A percentile compares a stretch with the other conserved stretches of the same genome.
phyloP scores from a whole-genome alignment of 768 basidiomycete genomes.

The Russula dissimulans region DNA sequence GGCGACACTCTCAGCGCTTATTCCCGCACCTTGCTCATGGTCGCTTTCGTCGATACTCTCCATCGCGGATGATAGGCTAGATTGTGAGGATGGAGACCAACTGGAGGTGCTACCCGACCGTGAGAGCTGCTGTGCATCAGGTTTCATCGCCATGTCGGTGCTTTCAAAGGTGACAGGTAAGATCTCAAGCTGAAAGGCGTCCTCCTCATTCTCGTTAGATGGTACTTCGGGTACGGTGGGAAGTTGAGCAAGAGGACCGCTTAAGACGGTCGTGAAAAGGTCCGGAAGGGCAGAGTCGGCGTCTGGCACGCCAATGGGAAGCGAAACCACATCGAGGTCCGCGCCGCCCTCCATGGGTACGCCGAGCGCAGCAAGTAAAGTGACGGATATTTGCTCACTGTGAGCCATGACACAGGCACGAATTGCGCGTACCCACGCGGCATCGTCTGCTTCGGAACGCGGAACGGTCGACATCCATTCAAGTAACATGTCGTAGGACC shows the following conservation, averaged over 20 bases:
- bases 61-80: conserved; percentile 16
- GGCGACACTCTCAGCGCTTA: neutral
- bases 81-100: conserved; percentile 14
- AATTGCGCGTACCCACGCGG: conserved; percentile 15
- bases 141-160: neutral
- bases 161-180: conserved; percentile 8
- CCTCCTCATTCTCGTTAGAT: conserved; percentile 9
- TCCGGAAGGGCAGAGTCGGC: conserved; percentile 3
- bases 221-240: conserved; percentile 12
- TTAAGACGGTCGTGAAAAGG: conserved; percentile 1
- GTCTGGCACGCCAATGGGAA: conserved; percentile 10
- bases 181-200: conserved; percentile 18
- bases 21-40: conserved; percentile 5
- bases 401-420: conserved; percentile 19
- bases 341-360: conserved; percentile 20
- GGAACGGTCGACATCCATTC: conserved; percentile 19
- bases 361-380: conserved; percentile 18
- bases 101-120: conserved; percentile 15
- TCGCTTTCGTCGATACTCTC: conserved; percentile 20
- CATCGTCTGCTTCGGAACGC: conserved; percentile 12
- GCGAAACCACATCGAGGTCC: conserved; percentile 11
- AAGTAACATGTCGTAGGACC: conserved; percentile 17
- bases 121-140: neutral
- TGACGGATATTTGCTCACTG: conserved; percentile 20
- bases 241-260: conserved; percentile 3